Evolutionary conservation across 192 early-diverging fungal genomes (phyloP), one percentile per base, ranked within the genome.

Genomic region (Lobosporangium transversale): DNA sequence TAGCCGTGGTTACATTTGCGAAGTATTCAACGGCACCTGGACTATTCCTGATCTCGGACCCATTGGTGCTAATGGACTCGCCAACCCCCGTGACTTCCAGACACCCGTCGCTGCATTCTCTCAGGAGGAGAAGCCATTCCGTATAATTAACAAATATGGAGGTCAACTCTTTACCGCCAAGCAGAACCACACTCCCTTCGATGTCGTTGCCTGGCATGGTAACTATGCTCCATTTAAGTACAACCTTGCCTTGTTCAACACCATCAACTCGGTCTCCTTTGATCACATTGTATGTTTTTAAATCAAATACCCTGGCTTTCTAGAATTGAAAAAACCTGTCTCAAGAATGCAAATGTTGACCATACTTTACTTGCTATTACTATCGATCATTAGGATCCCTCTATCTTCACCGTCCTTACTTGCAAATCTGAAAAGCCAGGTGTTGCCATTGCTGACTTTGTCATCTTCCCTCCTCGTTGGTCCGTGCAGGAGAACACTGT

Each of bases 161-260:
- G 93, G 95, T 35, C 76, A 86, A 44, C 66, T 97, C 17, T 96
- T 94, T 81, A 53, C 59, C n/a, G 87, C 87, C 8, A 61, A 70
- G 20, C 90, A 93, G 83, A 63, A 86, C 51, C 95, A 99, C 79
- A 92, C 90, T 20, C 94, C 95, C 9, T 99, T 94, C 62, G 94
- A 99, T 73, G 95, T 98, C 1, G 95, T 97, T 27, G 97, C 95
- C 14, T 98, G 97, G 94, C 94, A 97, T 78, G 97, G 97, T 40
- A 98, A 98, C 87, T 98, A 97, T 79, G 91, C 89, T 10, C 97
- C 97, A 1, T 98, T 86, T 87, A 97, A 96, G 79, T 97, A 97
- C 78, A 88, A 96, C 78, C 84, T 97, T 57, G 85, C 85, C 27
- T 81, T 87, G 47, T 98, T 98, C 83, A 90, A 86, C 68, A 90